These are phyloP conservation scores for Geranium incanum DNA, from an alignment of 441 rosid species.

Conservation along the genomic window DNA sequence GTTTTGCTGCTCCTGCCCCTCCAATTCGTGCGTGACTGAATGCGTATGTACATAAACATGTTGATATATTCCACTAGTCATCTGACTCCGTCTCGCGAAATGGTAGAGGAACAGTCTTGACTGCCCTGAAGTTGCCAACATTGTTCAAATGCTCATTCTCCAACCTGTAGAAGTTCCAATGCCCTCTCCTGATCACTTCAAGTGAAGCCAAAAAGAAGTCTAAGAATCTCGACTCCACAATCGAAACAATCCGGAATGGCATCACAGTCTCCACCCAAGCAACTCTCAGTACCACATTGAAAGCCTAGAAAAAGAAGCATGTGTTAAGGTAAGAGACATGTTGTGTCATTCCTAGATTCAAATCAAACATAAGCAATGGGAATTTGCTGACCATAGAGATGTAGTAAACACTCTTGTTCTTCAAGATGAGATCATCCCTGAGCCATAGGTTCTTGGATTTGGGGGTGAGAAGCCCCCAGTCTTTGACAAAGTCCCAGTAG, in stretches of 20 bases:
- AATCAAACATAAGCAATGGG: background rate
- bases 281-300: constrained; percentile 69
- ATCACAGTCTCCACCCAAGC: constrained; percentile 82
- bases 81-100: constrained; percentile 72
- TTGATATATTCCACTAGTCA: constrained; percentile 20
- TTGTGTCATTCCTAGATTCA: background rate
- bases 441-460: constrained; percentile 76
- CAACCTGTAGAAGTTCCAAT: constrained; percentile 96
- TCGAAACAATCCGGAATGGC: constrained; percentile 35
- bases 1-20: background rate
- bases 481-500: constrained; percentile 96
- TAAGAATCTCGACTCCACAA: constrained; percentile 50
- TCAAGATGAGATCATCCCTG: constrained; percentile 70
- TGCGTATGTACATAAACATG: background rate
- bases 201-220: constrained; percentile 83
- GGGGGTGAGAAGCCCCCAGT: constrained; percentile 79
- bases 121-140: constrained; percentile 82
- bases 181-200: constrained; percentile 90
- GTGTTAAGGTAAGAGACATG: background rate
- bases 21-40: background rate
- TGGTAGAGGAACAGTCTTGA: constrained; percentile 85
- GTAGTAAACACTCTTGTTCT: constrained; percentile 59
- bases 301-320: constrained; percentile 35
- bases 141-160: constrained; percentile 94
- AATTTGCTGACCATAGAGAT: constrained; percentile 61